These are phyloP conservation scores for Mycocentrospora acerina DNA, from an alignment of 2,329 filamentous ascomycete genomes.

Conservation along the genomic window DNA sequence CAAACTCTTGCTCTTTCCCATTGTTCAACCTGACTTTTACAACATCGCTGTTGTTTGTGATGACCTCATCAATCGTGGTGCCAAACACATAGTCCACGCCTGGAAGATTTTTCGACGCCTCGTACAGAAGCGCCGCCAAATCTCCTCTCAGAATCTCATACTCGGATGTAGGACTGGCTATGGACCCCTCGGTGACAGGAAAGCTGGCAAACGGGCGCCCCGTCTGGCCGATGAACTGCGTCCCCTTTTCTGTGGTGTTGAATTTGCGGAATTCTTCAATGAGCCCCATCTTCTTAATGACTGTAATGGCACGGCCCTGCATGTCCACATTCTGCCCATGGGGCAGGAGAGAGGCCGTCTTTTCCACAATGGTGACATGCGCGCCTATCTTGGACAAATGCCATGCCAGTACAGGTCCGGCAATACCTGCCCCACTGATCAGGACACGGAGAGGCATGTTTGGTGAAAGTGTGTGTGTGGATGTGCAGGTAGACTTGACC, in stretches of 20 bases:
- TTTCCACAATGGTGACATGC: conserved; percentile 43
- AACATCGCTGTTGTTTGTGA: conserved; percentile 35
- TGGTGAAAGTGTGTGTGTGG: too few species aligned
- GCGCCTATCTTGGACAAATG: conserved; percentile 27
- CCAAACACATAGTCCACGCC: conserved; percentile 9
- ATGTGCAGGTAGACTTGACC: background rate
- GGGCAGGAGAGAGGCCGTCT: conserved; percentile 36
- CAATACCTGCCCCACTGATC: conserved; percentile 38
- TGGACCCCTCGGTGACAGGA: conserved; percentile 16
- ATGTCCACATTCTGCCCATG: conserved; percentile 50
- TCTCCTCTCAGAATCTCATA: conserved; percentile 35
- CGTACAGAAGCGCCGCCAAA: conserved; percentile 34
- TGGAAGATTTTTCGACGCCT: conserved; percentile 4
- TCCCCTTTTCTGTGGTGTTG: conserved; percentile 44
- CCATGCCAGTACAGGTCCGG: conserved; percentile 40
- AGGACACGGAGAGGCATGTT: conserved; percentile 30
- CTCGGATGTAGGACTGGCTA: conserved; percentile 17
- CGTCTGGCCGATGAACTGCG: conserved; percentile 32
- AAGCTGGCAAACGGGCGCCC: conserved; percentile 17
- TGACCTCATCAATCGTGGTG: conserved; percentile 18
- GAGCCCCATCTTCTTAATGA: conserved; percentile 45
- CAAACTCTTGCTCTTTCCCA: conserved; percentile 48
- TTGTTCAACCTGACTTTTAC: conserved; percentile 49
- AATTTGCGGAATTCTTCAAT: conserved; percentile 34
- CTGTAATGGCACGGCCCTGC: conserved; percentile 42